Evolutionary conservation across 2,329 filamentous ascomycete genomes (phyloP).

Genomic region (Dactylonectria estremocensis): DNA sequence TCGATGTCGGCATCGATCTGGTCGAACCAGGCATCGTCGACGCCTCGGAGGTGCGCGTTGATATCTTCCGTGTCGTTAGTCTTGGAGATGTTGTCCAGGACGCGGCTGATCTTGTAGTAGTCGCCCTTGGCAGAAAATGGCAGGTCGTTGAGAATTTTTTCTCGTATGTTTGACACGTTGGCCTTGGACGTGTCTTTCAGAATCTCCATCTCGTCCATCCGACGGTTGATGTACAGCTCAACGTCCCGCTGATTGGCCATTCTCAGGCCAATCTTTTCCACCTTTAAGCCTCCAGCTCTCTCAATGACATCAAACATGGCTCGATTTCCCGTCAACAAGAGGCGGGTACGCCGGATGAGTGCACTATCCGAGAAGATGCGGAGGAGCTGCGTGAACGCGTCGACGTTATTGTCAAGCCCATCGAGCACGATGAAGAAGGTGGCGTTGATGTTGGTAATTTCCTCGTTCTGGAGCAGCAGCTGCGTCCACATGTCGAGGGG

Average conservation of each 20-base stretch:
- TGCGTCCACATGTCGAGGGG: constrained; percentile 51
- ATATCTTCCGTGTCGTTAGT: constrained; percentile 55
- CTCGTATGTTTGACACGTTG: constrained; percentile 51
- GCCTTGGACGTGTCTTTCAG: constrained; percentile 45
- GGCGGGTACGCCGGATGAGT: constrained; percentile 42
- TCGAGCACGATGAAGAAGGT: constrained; percentile 54
- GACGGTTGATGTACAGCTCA: constrained; percentile 49
- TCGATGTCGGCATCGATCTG: constrained; percentile 54
- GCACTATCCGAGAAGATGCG: constrained; percentile 39
- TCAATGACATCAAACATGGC: constrained; percentile 36
- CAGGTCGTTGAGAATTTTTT: constrained; percentile 43
- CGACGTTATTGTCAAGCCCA: constrained; percentile 43
- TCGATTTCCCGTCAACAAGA: constrained; percentile 48
- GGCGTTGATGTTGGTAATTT: constrained; percentile 48
- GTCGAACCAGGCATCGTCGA: constrained; percentile 49
- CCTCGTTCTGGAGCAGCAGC: constrained; percentile 51
- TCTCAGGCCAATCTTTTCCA: constrained; percentile 45
- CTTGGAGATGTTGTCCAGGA: constrained; percentile 51
- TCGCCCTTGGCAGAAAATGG: constrained; percentile 19
- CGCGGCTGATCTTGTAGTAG: constrained; percentile 33
- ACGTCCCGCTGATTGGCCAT: constrained; percentile 48
- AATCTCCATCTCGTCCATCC: constrained; percentile 52
- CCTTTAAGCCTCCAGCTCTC: constrained; percentile 35
- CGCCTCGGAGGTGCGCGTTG: constrained; percentile 47
- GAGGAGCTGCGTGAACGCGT: constrained; percentile 41